Conservation (phyloP, 768 basidiomycete species). For the Tylopilus felleus region DNA sequence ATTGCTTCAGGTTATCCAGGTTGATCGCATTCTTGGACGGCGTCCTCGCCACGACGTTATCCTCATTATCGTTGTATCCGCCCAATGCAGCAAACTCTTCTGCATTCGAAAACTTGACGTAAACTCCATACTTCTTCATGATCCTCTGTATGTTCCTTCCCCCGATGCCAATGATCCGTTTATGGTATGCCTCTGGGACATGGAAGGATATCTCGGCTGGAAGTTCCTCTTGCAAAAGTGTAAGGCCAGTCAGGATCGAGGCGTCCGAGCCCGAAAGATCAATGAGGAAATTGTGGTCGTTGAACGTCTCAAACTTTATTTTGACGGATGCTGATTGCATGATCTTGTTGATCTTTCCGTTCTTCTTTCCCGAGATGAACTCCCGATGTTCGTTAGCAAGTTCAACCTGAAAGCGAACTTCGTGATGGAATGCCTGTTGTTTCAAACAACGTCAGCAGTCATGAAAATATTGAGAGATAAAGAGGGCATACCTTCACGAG, state of each 20-base stretch:
- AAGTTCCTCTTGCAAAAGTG: conserved; percentile 92
- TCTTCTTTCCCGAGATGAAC: conserved; percentile 99
- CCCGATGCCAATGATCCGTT: conserved; percentile 97
- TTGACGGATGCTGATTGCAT: conserved; percentile 97
- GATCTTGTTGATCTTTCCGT: conserved; percentile 99
- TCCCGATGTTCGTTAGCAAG: conserved; percentile 97
- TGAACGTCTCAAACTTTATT: conserved; percentile 99
- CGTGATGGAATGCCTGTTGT: conserved; percentile 84
- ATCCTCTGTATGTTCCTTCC: conserved; percentile 98
- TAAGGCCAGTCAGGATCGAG: conserved; percentile 84
- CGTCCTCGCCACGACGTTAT: conserved; percentile 97
- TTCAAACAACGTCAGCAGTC: neutral
- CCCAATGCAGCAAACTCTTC: conserved; percentile 95
- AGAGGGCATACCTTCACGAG: conserved; percentile 69
- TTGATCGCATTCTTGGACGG: conserved; percentile 97
- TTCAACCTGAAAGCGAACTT: conserved; percentile 98
- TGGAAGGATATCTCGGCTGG: conserved; percentile 99
- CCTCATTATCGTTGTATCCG: conserved; percentile 95
- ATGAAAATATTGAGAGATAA: neutral
- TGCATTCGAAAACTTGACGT: conserved; percentile 98
- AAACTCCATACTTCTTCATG: conserved; percentile 99
- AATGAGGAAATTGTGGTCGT: conserved; percentile 92
- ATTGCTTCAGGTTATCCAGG: conserved; percentile 90
- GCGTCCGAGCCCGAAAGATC: conserved; percentile 83
- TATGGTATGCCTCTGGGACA: conserved; percentile 97